Evolutionary conservation across 2,329 filamentous ascomycete genomes (phyloP), one percentile per base, ranked within the genome.

Genomic region (Penicillium sp.): DNA sequence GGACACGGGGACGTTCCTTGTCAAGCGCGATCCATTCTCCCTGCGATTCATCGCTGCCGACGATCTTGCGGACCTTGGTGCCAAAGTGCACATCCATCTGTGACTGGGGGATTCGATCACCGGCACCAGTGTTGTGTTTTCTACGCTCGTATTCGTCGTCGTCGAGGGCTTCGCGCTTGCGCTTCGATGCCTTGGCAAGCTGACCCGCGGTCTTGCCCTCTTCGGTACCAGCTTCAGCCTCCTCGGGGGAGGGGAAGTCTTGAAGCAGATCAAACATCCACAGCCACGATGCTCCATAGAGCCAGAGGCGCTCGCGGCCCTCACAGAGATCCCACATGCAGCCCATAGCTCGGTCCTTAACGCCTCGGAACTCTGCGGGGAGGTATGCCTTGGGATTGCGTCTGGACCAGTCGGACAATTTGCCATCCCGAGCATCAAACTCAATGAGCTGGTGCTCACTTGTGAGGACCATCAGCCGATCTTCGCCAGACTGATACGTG

Each of bases 241-340:
- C 69, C 24, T 72, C 73, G 4, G 72, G 66, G 11, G 74, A 70
- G 1, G 76, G 71, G 47, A 94, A 81, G 71, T 96, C 88, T 66
- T 83, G 82, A 20, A 84, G 83, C 31, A 96, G 78, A 71, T 97
- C 91, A 58, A 99, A 85, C 92, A 97, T 97, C 77, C 90, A 92
- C 24, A 99, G 74, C 82, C 92, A 97, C 1, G 84, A 87, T 38
- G 85, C 84, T 7, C 93, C 92, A 68, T 96, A 97, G 20, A 97
- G 76, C 91, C 93, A 97, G 8, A 93, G 75, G 14, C 93, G 84
- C 45, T 85, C 78, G n/a, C 76, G 76, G 8, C 63, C 62, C 26
- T 71, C 69, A 29, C 79, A 78, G 1, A 88, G 79, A 68, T 95
- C 89, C 92, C 93, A 97, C 38, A 96, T 73, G 26, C 87, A 86